Base-by-base conservation (phyloP, 495 filamentous ascomycete species). In the Rostrohypoxylon terebratum region DNA sequence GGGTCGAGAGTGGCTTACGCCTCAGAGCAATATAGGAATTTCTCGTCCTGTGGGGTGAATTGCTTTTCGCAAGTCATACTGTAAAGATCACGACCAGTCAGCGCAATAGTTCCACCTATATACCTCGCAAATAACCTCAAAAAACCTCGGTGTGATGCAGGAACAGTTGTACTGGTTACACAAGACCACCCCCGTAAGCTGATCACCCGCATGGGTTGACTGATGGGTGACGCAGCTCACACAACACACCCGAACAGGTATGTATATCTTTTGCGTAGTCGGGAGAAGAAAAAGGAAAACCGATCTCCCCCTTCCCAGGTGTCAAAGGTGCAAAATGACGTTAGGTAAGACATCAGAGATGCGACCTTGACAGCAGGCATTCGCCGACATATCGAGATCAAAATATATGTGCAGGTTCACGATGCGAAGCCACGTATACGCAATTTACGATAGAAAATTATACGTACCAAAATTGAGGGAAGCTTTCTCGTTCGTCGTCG, bases 61-160 rank as follows among this genome's bases (percentile, higher is more conserved):
- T 84, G 81, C 76, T 84, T 85, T 61, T 84, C 84, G 72, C 84
- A 86, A n/a, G 80, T 80, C 84, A 86, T 86, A 76, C 84, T 86
- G 58, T 36, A 68, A 58, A 60, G 33, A 45, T 53, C 40, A 59
- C 59, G 55, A 71, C 69, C 62, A 67, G 74, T 77, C 59, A 73
- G 72, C 57, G 54, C 68, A 58, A 74, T 47, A 66, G 14, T 53
- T 53, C 23, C 14, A 53, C 23, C 45, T 53, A 53, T 50, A 50
- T 50, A 50, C 18, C 47, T 50, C 47, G 47, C 20, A 28, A 45
- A 45, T 45, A 45, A 20, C 42, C 74, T 13, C 20, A 50, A 63
- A 45, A 20, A 50, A 63, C 34, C 60, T 60, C 38, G 50, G 75
- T 60, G 42, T 57, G 68, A 80, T 81, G 82, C 82, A 84, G 82